Base-by-base conservation (phyloP, 129 eudicot species). In the Helichrysum umbraculigerum region DNA sequence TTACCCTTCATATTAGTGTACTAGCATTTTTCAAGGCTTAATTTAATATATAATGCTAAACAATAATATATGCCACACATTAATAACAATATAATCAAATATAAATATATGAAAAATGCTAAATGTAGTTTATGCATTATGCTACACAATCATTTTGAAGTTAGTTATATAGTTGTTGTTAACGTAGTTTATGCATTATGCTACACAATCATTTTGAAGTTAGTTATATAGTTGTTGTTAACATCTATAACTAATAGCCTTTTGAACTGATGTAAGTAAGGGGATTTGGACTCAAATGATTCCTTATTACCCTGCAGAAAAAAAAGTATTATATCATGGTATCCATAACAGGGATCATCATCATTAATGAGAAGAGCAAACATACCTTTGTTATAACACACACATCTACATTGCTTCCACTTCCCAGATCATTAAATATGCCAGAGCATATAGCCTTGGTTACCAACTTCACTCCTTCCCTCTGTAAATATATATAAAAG, bases 361-460 rank as follows among this genome's bases (percentile, higher is more conserved):
- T 62, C 68, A 19, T 10, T 57, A 58, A 21, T 41, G 59, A 21
- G 70, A 72, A 54, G 56, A 76, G 3, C 22, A 76, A 76, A 71
- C 87, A 66, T 35, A 92, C 97, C 97, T 91, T 91, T 7, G 91
- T 85, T 73, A 91, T 89, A 33, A 89, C 89, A 22, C 96, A 92
- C 1, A 89, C 79, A 70, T 92, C 93, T 9, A 89, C 93, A 73
- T 92, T 85, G 89, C 96, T 92, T 80, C 96, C 93, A 84, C 93
- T 92, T 76, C 96, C 91, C 60, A 84, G 42, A 70, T 87, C 96
- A 67, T 85, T 89, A 60, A 85, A 87, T 70, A 89, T 85, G 35
- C 96, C 93, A 39, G 98, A 89, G 78, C 85, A 81, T 19, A 92
- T 89, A 54, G 92, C 96, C 77, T 89, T 88, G 3, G 86, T 81